phyloP scores from a whole-genome alignment of 148 eudicot genomes.

The Fagopyrum homotropicum region DNA sequence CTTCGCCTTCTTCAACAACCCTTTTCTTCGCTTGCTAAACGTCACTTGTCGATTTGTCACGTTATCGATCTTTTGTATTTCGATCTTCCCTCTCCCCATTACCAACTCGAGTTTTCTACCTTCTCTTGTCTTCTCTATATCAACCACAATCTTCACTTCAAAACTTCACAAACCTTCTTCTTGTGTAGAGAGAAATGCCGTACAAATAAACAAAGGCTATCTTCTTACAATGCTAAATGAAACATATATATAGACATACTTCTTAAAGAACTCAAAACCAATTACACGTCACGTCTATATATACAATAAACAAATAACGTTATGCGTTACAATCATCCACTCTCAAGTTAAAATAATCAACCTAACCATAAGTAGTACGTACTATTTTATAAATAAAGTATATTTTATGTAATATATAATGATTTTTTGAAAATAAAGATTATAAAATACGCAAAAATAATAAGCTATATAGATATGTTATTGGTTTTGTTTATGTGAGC shows the following conservation, averaged over 20 bases:
- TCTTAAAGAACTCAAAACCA: conserved; percentile 1
- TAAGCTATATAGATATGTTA: background rate
- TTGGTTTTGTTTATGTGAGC: background rate
- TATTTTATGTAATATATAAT: too few species aligned
- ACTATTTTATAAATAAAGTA: background rate
- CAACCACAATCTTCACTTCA: background rate
- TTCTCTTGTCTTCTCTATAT: background rate
- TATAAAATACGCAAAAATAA: background rate
- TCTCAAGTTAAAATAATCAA: background rate
- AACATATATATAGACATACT: background rate
- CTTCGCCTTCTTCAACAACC: conserved; percentile 36
- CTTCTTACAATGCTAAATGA: background rate
- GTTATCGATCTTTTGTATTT: conserved; percentile 34
- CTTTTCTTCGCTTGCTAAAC: conserved; percentile 33
- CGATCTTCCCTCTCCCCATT: conserved; percentile 40
- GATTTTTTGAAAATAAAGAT: background rate
- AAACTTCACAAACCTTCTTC: background rate
- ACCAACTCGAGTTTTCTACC: background rate
- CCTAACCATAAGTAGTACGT: background rate
- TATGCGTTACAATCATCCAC: background rate
- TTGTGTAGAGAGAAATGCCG: background rate
- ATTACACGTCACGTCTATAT: too few species aligned
- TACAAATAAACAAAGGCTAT: background rate
- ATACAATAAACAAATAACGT: background rate
- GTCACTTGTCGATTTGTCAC: conserved; percentile 35